phyloP scores from a whole-genome alignment of 2,329 filamentous ascomycete genomes.

The Epichloe sibirici region DNA sequence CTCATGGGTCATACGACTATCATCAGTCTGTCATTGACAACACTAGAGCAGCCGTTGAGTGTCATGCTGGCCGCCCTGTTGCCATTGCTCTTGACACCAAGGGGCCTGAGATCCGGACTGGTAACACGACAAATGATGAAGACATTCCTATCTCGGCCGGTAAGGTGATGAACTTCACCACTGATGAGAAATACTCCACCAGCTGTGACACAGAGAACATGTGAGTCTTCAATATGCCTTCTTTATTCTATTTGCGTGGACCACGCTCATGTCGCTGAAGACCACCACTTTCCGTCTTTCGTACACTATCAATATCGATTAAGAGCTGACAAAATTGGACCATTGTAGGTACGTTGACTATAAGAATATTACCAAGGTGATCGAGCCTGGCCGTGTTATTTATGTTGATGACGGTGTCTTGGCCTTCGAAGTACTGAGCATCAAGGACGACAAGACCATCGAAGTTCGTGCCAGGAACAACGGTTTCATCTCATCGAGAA shows the following conservation, averaged over 20 bases:
- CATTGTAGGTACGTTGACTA: constrained; percentile 79
- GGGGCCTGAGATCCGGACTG: constrained; percentile 50
- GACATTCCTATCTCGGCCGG: constrained; percentile 80
- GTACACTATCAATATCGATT: neutral
- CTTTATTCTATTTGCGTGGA: neutral
- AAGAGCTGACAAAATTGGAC: neutral
- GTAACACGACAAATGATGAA: constrained; percentile 67
- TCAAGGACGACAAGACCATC: constrained; percentile 82
- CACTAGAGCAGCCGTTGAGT: constrained; percentile 72
- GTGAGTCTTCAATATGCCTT: constrained; percentile 38
- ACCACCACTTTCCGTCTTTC: neutral
- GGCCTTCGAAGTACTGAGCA: constrained; percentile 82
- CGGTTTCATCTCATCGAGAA: constrained; percentile 95
- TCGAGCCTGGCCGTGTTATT: constrained; percentile 79
- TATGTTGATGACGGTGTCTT: constrained; percentile 98
- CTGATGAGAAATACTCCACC: constrained; percentile 82
- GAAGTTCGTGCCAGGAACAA: constrained; percentile 87
- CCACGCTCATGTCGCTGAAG: neutral
- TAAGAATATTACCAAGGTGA: constrained; percentile 99
- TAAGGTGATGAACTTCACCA: constrained; percentile 87
- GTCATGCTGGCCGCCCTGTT: constrained; percentile 69
- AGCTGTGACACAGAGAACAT: constrained; percentile 84
- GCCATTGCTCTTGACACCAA: constrained; percentile 84
- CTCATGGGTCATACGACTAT: constrained; percentile 71
- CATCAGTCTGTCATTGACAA: constrained; percentile 98